Conservation (phyloP, 2,329 filamentous ascomycete genomes). For the Boeremia lycopersici region DNA sequence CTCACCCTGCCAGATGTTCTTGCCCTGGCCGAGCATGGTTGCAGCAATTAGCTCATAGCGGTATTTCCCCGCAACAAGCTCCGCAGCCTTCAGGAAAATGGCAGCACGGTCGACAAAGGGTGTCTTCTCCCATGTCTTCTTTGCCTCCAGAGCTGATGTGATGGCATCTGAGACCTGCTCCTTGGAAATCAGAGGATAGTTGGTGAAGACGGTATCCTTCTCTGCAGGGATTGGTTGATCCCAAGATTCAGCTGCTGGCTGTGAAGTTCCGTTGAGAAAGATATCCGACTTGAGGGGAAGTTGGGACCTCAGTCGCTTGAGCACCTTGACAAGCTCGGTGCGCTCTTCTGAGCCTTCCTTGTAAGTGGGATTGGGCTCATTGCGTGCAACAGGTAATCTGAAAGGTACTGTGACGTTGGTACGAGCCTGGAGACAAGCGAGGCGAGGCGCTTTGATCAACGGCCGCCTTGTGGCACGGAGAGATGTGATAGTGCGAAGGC, state of each 20-base stretch:
- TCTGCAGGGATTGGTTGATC: conserved; percentile 37
- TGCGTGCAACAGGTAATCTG: conserved; percentile 33
- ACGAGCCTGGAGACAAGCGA: conserved; percentile 26
- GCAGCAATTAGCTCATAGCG: conserved; percentile 93
- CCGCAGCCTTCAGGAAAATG: conserved; percentile 92
- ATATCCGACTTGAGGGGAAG: conserved; percentile 37
- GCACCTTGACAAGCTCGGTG: conserved; percentile 27
- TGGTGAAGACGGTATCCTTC: conserved; percentile 76
- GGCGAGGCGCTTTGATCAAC: conserved; percentile 17
- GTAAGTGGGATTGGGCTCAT: conserved; percentile 41
- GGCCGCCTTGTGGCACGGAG: conserved; percentile 17
- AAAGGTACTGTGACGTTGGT: conserved; percentile 38
- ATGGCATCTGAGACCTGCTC: conserved; percentile 79
- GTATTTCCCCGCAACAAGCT: conserved; percentile 87
- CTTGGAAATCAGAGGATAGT: conserved; percentile 78
- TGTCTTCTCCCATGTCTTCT: conserved; percentile 80
- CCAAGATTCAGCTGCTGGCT: conserved; percentile 29
- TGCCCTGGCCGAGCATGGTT: conserved; percentile 94
- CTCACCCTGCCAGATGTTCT: conserved; percentile 98
- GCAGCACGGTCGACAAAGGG: conserved; percentile 89
- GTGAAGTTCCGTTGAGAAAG: conserved; percentile 33
- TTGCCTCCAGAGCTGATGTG: conserved; percentile 79
- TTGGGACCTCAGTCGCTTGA: conserved; percentile 34
- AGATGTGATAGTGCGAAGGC: conserved; percentile 25
- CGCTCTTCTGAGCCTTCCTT: conserved; percentile 37